Evolutionary conservation across 202 grass and related monocot genomes (phyloP).

Genomic region (Eragrostis tef): DNA sequence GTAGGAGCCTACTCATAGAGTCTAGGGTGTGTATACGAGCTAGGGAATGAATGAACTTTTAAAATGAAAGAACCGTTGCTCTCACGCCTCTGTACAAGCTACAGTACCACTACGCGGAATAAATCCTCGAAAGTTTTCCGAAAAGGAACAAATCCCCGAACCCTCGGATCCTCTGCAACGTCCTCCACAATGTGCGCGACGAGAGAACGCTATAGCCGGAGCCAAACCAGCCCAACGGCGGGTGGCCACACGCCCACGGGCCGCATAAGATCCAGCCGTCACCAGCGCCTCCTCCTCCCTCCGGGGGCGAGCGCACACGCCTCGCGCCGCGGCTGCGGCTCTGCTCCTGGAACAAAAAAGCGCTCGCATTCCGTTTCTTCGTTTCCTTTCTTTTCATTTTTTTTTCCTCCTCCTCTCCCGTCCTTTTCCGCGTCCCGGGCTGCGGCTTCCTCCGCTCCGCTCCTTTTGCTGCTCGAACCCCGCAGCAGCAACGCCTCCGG

Average conservation of each 20-base stretch:
- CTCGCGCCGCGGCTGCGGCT: not conserved
- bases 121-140: conserved; percentile 44
- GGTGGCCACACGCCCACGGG: not conserved
- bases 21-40: not conserved
- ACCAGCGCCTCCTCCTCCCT: not conserved
- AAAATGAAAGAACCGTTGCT: conserved; percentile 41
- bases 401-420: conserved; percentile 21
- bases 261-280: conserved; percentile 37
- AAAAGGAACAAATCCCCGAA: conserved; percentile 30
- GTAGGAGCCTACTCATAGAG: not conserved
- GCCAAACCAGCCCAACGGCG: not conserved
- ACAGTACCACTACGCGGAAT: conserved; percentile 34
- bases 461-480: conserved; percentile 42
- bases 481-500: conserved; percentile 19
- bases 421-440: conserved; percentile 46
- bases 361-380: not conserved
- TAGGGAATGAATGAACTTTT: conserved; percentile 19
- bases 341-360: conserved; percentile 15
- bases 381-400: not conserved
- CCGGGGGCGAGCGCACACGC: conserved; percentile 5
- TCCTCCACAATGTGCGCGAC: not conserved
- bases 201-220: no score
- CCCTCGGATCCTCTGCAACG: conserved; percentile 11
- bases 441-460: conserved; percentile 32
- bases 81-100: conserved; percentile 15